Percentiles rank a stretch among this genome's conserved stretches.
These are phyloP conservation scores for Alternaria panax DNA, from an alignment of 2,329 filamentous ascomycete genomes.

Conservation along the genomic window DNA sequence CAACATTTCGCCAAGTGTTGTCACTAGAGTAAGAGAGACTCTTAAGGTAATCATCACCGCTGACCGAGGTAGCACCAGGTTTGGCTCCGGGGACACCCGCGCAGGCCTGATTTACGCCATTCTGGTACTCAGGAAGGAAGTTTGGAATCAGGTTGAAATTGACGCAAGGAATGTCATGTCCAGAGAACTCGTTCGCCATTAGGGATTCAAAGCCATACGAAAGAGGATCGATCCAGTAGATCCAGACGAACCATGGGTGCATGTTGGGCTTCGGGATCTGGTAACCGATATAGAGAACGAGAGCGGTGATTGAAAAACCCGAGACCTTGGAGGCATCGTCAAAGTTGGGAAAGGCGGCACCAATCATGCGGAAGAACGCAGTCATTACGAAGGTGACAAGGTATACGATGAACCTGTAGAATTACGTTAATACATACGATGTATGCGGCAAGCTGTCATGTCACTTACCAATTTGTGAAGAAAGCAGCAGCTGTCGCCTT, in stretches of 20 bases:
- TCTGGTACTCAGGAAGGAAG: constrained; percentile 57
- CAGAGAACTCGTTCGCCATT: constrained; percentile 71
- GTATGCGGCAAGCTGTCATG: constrained; percentile 62
- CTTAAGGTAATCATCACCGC: constrained; percentile 65
- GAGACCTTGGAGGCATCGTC: constrained; percentile 64
- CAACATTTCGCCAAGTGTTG: constrained; percentile 51
- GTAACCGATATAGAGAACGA: constrained; percentile 71
- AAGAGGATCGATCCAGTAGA: constrained; percentile 78
- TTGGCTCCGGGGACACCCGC: constrained; percentile 65
- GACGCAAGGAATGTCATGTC: constrained; percentile 57
- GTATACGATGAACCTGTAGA: constrained; percentile 17
- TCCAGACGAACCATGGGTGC: constrained; percentile 61
- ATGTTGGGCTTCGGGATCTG: constrained; percentile 57
- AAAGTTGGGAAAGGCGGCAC: constrained; percentile 69
- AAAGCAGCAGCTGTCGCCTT: constrained; percentile 75
- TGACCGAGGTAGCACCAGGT: constrained; percentile 58
- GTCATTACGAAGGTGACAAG: constrained; percentile 69
- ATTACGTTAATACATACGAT: neutral
- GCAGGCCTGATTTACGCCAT: constrained; percentile 59
- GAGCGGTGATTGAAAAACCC: constrained; percentile 62
- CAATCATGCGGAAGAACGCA: constrained; percentile 81
- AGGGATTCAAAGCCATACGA: constrained; percentile 80
- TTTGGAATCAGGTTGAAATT: constrained; percentile 60
- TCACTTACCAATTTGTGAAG: constrained; percentile 81
- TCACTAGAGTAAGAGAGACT: constrained; percentile 55